Conservation (phyloP, 2,329 filamentous ascomycete species). For the Xylariaceae sp. region DNA sequence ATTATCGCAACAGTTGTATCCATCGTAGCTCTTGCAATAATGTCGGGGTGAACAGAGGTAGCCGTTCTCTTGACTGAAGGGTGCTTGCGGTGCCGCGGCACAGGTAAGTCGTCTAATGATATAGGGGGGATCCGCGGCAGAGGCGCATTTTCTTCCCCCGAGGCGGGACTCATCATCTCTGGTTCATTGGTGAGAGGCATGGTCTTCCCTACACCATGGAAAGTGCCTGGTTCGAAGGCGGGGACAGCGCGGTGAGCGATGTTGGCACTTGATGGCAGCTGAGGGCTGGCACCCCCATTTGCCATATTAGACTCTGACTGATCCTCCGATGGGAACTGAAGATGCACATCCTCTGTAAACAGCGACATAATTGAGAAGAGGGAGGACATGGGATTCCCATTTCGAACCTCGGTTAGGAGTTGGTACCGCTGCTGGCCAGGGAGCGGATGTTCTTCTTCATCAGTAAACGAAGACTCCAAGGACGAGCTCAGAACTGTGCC, state of each 20-base stretch:
- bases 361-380: conserved; percentile 96
- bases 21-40: conserved; percentile 92
- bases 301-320: conserved; percentile 37
- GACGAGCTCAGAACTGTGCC: conserved; percentile 49
- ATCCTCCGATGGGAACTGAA: conserved; percentile 76
- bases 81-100: conserved; percentile 40
- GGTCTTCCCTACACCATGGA: conserved; percentile 38
- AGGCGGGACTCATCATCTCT: conserved; percentile 30
- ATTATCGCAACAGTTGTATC: conserved; percentile 99
- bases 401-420: conserved; percentile 94
- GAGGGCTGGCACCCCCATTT: conserved; percentile 37
- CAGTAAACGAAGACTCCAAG: conserved; percentile 61
- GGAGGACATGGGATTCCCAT: conserved; percentile 97
- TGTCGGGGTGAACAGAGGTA: conserved; percentile 91
- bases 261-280: conserved; percentile 34
- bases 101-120: conserved; percentile 63
- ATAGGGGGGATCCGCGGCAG: conserved; percentile 75
- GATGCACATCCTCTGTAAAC: conserved; percentile 91
- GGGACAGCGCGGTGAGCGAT: conserved; percentile 24
- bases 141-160: conserved; percentile 40
- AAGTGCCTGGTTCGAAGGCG: conserved; percentile 19
- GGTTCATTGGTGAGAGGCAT: conserved; percentile 37
- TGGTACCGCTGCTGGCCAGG: conserved; percentile 86
- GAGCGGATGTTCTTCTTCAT: conserved; percentile 68
- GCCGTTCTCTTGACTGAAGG: conserved; percentile 56